phyloP scores from a whole-genome alignment of 1,284 basidiomycete genomes.

The Cutaneotrichosporon dermatis region DNA sequence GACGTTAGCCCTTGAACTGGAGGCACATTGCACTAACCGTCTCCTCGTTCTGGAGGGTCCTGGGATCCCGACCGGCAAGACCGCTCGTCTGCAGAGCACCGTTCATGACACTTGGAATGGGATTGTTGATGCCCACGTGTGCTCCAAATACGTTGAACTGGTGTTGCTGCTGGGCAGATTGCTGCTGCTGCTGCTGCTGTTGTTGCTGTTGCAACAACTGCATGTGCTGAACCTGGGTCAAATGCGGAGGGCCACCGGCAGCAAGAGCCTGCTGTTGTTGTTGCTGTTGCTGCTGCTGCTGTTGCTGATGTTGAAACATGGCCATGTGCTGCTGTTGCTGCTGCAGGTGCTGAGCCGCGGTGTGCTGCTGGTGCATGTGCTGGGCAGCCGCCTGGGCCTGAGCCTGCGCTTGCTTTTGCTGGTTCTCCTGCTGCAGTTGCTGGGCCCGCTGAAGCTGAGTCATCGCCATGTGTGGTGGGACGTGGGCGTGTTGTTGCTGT shows the following conservation, averaged over 20 bases:
- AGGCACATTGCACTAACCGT: constrained; percentile 23
- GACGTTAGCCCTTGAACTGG: not conserved
- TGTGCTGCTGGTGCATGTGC: constrained; percentile 12
- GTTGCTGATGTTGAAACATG: constrained; percentile 10
- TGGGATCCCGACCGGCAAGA: constrained; percentile 30
- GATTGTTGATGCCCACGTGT: constrained; percentile 12
- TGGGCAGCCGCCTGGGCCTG: constrained; percentile 14
- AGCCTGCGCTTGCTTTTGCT: constrained; percentile 18
- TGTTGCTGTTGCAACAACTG: constrained; percentile 25
- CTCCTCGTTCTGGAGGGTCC: constrained; percentile 33
- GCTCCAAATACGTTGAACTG: not conserved
- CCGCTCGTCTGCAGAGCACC: constrained; percentile 29
- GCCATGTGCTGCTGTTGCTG: constrained; percentile 12
- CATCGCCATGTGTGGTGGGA: constrained; percentile 20
- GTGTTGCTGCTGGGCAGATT: constrained; percentile 4
- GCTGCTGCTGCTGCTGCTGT: not conserved
- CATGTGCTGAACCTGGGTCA: constrained; percentile 18
- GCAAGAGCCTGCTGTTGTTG: constrained; percentile 16
- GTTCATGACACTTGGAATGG: constrained; percentile 36
- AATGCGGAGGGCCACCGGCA: constrained; percentile 18
- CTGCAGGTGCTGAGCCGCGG: constrained; percentile 3
- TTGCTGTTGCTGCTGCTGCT: constrained; percentile 17
- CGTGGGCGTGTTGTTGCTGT: constrained; percentile 20
- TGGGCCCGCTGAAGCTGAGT: constrained; percentile 15
- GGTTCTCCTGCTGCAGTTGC: constrained; percentile 15